Percentiles rank a stretch among this genome's conserved stretches.
These are phyloP conservation scores for Mariannaea elegans DNA, from an alignment of 2,329 filamentous ascomycete genomes.

Conservation along the genomic window DNA sequence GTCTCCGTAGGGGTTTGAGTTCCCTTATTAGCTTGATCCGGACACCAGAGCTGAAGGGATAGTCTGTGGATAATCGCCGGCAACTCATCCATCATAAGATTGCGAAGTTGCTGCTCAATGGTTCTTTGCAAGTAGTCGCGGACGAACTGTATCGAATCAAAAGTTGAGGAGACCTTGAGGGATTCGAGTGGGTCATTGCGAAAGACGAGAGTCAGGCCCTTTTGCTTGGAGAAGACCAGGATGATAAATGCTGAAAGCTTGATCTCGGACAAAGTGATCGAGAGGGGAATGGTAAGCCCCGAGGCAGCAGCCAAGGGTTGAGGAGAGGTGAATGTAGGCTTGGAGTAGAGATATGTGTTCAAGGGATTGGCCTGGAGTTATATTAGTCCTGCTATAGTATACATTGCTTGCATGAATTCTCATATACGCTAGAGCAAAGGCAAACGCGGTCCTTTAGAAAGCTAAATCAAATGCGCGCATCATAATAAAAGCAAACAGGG, in stretches of 20 bases:
- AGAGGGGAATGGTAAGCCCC: slow-evolving; percentile 94
- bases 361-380: slow-evolving; percentile 83
- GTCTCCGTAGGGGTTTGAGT: slow-evolving; percentile 58
- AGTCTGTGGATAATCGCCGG: slow-evolving; percentile 95
- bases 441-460: slow-evolving; percentile 10
- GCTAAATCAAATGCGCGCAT: slow-evolving; percentile 23
- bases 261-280: slow-evolving; percentile 95
- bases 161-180: slow-evolving; percentile 97
- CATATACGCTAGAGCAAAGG: slow-evolving; percentile 19
- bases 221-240: slow-evolving; percentile 95
- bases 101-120: slow-evolving; percentile 91
- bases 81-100: slow-evolving; percentile 96
- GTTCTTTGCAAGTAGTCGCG: slow-evolving; percentile 96
- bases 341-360: slow-evolving; percentile 93
- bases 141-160: slow-evolving; percentile 98
- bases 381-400: slow-evolving; percentile 56
- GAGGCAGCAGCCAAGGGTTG: slow-evolving; percentile 90
- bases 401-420: slow-evolving; percentile 30
- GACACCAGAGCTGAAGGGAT: slow-evolving; percentile 88
- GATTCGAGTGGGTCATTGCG: slow-evolving; percentile 98
- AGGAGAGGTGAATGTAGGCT: slow-evolving; percentile 91
- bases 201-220: slow-evolving; percentile 95
- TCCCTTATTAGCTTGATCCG: slow-evolving; percentile 72
- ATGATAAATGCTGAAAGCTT: slow-evolving; percentile 97
- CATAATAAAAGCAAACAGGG: slow-evolving; percentile 16